Base-by-base conservation (phyloP, 1,139 yeast genomes). In the Kodamaea suecica region DNA sequence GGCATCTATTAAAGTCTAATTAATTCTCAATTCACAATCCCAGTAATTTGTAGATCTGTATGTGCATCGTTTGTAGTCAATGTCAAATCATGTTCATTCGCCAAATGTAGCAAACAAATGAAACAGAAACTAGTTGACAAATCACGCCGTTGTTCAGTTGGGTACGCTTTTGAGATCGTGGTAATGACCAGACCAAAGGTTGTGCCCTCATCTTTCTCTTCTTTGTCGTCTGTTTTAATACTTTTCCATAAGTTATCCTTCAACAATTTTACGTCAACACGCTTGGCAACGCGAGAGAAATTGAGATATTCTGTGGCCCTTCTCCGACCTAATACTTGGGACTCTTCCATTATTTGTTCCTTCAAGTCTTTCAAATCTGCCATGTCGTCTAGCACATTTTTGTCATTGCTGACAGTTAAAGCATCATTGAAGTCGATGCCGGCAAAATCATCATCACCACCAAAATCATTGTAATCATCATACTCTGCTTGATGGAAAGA, bases 221-320 rank as follows among this genome's bases (percentile, higher is more conserved):
- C 31, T 10, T 23, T 12, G 13, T 25, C 31, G 14, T 41, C 44
- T 10, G 30, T 42, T 42, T 62, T 64, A 13, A 80, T 66, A 1
- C 78, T 73, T 23, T 70, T 70, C 97, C 97, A 92, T 29, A 92
- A 54, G 51, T 87, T 87, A 43, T 84, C 86, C 60, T 92, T 92
- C 40, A 92, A 67, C 26, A 73, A 64, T 48, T 78, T 78, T 29
- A 92, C 84, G 54, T 92, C 95, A 13, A 92, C 95, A 45, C 82
- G 74, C 55, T 88, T 90, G 3, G 97, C 92, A 3, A 80, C 78
- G 36, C 84, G 70, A 1, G 97, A 85, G 50, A 81, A 88, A 42
- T 74, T 79, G 31, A 88, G 80, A 45, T 76, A 76, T 33, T 80
- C 85, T 4, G 39, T 36, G 1, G 82, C 78, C 38, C 84, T 63